Percentiles rank a stretch among this genome's conserved stretches.
Evolutionary conservation across 106 monocot species (phyloP).

Genomic region (Dactylorhiza incarnata): DNA sequence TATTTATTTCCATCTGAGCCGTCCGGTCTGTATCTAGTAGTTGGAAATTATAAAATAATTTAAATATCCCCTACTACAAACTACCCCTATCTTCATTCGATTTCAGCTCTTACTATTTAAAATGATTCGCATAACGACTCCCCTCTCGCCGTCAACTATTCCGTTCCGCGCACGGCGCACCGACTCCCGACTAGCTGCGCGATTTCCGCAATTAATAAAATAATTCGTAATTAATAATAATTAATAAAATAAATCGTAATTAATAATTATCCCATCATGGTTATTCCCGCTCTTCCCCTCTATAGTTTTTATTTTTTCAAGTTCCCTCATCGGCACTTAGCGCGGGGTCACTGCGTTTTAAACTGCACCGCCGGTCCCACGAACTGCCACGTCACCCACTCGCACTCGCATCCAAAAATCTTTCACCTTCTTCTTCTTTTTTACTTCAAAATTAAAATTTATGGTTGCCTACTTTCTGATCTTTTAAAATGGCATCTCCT

Average conservation of each 20-base stretch:
- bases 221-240: too few species aligned
- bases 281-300: neutral
- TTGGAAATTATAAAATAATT: too few species aligned
- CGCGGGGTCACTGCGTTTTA: slow-evolving; percentile 3
- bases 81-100: too few species aligned
- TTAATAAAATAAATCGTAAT: too few species aligned
- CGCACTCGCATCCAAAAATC: neutral
- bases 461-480: neutral
- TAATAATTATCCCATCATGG: too few species aligned
- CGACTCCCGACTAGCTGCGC: neutral
- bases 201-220: too few species aligned
- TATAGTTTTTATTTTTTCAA: neutral
- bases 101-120: too few species aligned
- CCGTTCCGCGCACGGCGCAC: slow-evolving; percentile 1
- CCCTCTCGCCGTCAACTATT: neutral
- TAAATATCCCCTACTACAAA: too few species aligned
- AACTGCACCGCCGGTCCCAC: neutral
- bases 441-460: neutral
- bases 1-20: too few species aligned
- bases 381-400: neutral
- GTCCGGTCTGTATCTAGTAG: too few species aligned
- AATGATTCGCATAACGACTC: too few species aligned
- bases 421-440: neutral
- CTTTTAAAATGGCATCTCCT: neutral
- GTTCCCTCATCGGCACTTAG: neutral